Evolutionary conservation across 768 basidiomycete genomes (phyloP).

Genomic region (Chiua virens): DNA sequence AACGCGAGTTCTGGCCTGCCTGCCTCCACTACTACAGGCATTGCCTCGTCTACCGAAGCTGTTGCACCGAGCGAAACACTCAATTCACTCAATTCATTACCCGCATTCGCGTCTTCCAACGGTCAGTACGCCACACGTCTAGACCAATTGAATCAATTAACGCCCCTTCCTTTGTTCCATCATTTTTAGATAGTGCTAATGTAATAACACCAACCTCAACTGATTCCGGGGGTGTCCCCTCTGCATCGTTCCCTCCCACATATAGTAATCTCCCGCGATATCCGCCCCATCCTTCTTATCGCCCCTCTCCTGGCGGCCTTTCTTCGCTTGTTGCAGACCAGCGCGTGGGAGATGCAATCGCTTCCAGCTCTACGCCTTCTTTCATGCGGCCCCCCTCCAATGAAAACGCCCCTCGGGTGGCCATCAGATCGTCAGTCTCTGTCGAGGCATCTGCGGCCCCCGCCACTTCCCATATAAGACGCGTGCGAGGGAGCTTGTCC

Average conservation of each 20-base stretch:
- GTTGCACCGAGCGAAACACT: constrained; percentile 8
- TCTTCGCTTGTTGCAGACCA: constrained; percentile 17
- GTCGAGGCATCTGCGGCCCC: constrained; percentile 6
- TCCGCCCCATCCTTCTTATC: constrained; percentile 26
- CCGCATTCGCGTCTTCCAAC: constrained; percentile 17
- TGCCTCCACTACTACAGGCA: constrained; percentile 3
- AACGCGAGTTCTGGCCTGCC: constrained; percentile 1
- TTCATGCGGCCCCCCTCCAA: constrained; percentile 19
- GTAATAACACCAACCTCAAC: constrained; percentile 7
- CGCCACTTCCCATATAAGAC: constrained; percentile 13
- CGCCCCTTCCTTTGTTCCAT: constrained; percentile 4
- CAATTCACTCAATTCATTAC: constrained; percentile 18
- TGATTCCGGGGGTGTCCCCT: constrained; percentile 15
- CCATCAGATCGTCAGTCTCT: constrained; percentile 10
- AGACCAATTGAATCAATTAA: constrained; percentile 11
- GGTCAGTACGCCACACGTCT: constrained; percentile 20
- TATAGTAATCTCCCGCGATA: constrained; percentile 25
- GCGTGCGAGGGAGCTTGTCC: constrained; percentile 24
- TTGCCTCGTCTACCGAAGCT: constrained; percentile 8
- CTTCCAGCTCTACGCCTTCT: constrained; percentile 9
- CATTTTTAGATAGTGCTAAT: constrained; percentile 9
- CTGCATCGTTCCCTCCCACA: constrained; percentile 16
- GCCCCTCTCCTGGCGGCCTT: constrained; percentile 8
- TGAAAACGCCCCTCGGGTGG: constrained; percentile 10
- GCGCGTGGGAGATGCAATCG: constrained; percentile 11